phyloP scores from a whole-genome alignment of 1,284 basidiomycete genomes.

The Tilletia walkeri region DNA sequence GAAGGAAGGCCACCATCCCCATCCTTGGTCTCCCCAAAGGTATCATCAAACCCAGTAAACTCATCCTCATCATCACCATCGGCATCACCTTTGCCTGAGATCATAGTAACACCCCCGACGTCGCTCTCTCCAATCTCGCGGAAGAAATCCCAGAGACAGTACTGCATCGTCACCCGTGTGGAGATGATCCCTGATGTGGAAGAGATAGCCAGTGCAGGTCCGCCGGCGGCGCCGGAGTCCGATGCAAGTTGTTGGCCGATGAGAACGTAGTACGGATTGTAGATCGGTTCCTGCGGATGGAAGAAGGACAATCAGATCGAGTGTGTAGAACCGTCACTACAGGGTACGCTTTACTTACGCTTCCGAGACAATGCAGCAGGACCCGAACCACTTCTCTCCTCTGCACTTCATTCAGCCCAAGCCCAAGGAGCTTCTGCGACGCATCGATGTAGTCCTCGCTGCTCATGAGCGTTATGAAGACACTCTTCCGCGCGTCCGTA shows the following conservation, averaged over 20 bases:
- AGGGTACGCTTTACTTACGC: constrained; percentile 13
- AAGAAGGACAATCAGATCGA: not conserved
- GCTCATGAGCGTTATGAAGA: constrained; percentile 85
- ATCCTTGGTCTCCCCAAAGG: not conserved
- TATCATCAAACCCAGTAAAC: constrained; percentile 1
- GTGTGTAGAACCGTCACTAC: not conserved
- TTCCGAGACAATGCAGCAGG: constrained; percentile 82
- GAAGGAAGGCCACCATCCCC: not conserved
- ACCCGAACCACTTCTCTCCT: constrained; percentile 92
- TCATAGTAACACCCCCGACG: constrained; percentile 74
- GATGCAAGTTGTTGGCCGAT: constrained; percentile 61
- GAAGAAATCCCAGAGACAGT: constrained; percentile 94
- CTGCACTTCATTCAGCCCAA: constrained; percentile 83
- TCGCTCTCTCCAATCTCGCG: constrained; percentile 80
- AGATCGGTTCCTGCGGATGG: constrained; percentile 72
- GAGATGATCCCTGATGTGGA: constrained; percentile 4
- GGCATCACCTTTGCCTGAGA: constrained; percentile 59
- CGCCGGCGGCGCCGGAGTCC: constrained; percentile 56
- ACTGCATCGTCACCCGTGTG: constrained; percentile 89
- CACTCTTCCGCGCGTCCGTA: constrained; percentile 83
- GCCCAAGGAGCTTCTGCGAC: constrained; percentile 75
- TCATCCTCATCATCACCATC: constrained; percentile 53
- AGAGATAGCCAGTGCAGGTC: not conserved
- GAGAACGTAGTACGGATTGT: constrained; percentile 95
- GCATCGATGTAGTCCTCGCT: constrained; percentile 87